These are phyloP conservation scores for Backusella liffmaniae DNA, from an alignment of 192 early-diverging fungal genomes.

Conservation along the genomic window DNA sequence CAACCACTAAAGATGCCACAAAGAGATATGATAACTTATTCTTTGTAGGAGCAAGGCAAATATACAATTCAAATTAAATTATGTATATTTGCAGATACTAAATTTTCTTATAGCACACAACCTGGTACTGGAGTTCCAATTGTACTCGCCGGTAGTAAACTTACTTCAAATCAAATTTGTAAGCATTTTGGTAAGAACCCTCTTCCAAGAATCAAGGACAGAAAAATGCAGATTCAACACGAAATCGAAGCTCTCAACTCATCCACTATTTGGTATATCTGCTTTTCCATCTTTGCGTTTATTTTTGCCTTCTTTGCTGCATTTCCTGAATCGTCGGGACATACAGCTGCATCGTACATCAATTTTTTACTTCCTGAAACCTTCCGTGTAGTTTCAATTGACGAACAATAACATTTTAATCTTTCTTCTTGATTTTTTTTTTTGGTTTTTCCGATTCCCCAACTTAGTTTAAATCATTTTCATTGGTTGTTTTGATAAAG, in stretches of 20 bases:
- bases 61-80: neutral
- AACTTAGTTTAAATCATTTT: neutral
- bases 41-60: slow-evolving; percentile 51
- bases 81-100: neutral
- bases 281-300: neutral
- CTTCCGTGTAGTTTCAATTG: slow-evolving; percentile 9
- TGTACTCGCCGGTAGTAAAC: slow-evolving; percentile 50
- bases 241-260: neutral
- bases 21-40: slow-evolving; percentile 50
- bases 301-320: slow-evolving; percentile 11
- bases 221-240: neutral
- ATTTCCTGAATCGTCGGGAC: neutral
- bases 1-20: slow-evolving; percentile 46
- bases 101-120: slow-evolving; percentile 41
- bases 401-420: neutral
- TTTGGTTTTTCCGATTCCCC: neutral
- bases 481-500: neutral
- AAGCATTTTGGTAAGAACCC: slow-evolving; percentile 22
- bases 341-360: slow-evolving; percentile 29
- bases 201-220: neutral
- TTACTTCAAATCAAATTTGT: slow-evolving; percentile 47
- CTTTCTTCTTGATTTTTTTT: neutral
- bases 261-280: neutral
- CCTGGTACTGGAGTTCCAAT: slow-evolving; percentile 64
- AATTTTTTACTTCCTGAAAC: slow-evolving; percentile 5